Base-by-base conservation (phyloP, 2,329 filamentous ascomycete genomes). In the Ophiocordyceps camponoti-rufipedis region DNA sequence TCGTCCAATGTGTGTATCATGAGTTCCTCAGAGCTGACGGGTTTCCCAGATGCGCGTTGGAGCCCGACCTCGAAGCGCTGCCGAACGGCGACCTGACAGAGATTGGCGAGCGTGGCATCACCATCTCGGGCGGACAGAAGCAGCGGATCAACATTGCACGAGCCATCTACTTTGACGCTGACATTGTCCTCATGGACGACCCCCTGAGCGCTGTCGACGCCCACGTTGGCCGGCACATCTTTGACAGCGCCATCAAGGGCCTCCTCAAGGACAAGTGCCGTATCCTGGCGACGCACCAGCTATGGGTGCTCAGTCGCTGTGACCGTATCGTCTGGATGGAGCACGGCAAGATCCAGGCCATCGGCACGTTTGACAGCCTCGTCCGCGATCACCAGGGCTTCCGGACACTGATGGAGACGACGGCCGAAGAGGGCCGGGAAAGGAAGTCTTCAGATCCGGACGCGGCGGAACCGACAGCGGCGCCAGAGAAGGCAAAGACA, bases 281-380 rank as follows among this genome's bases (percentile, higher is more conserved):
- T 18, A 82, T 96, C 32, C 70, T 98, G 31, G 91, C 89, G 1
- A 98, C 91, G 0, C 91, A 98, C 61, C 89, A 96, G 60, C 75
- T 96, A 13, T 91, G 93, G 69, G 88, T 96, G 6, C 73, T 96
- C 6, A 87, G 75, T 57, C 80, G 87, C 32, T 95, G 87, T 54
- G 89, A 96, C 58, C 75, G 89, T 32, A 89, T 96, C 51, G 78
- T 96, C 43, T 88, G 87, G 78, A 88, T 98, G 76, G 84, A 95
- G 46, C 78, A 80, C 14, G 91, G 91, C 41, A 77, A 72, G 45
- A 83, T 96, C 46, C 77, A 84, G 59, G 85, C 87, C 5, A 69
- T 95, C 38, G 88, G 91, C 52, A 95, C 88, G 0, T 96, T 89
- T 54, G 78, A 85, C 32, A 88, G 93, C 48, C 71, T 96, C 16